phyloP scores from a whole-genome alignment of 1,284 basidiomycete genomes.

The Rhodofomes roseus region DNA sequence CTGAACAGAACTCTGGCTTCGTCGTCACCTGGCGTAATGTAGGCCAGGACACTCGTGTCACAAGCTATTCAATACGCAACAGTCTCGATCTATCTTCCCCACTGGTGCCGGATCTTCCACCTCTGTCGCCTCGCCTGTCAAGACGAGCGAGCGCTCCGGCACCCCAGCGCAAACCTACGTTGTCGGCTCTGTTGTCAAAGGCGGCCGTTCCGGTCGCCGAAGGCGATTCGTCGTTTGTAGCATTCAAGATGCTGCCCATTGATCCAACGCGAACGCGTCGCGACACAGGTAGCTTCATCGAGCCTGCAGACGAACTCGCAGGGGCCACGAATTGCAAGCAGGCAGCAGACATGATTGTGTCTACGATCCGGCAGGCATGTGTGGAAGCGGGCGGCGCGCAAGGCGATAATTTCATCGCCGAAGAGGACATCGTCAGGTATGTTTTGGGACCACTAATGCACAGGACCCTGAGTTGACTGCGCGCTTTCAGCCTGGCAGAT shows the following conservation, averaged over 20 bases:
- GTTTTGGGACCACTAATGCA: constrained; percentile 22
- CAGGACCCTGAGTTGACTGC: constrained; percentile 7
- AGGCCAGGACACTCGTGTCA: constrained; percentile 64
- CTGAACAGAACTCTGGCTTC: constrained; percentile 85
- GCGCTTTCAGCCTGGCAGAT: constrained; percentile 58
- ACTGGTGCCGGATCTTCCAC: background rate
- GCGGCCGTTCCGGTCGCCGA: constrained; percentile 29
- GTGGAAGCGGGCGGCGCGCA: constrained; percentile 51
- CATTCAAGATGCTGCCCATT: constrained; percentile 74
- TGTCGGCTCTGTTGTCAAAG: constrained; percentile 32
- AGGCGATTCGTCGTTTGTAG: constrained; percentile 48
- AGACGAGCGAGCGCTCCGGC: constrained; percentile 2
- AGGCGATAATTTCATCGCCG: constrained; percentile 45
- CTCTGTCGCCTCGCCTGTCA: constrained; percentile 5
- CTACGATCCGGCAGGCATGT: constrained; percentile 66
- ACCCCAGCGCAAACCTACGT: constrained; percentile 18
- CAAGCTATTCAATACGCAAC: constrained; percentile 84
- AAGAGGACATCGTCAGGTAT: constrained; percentile 80
- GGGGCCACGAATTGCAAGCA: constrained; percentile 70
- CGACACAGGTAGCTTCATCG: constrained; percentile 50
- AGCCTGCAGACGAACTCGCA: constrained; percentile 57
- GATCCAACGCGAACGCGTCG: constrained; percentile 56
- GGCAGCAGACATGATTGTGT: constrained; percentile 72
- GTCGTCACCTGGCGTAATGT: constrained; percentile 67
- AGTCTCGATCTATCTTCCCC: constrained; percentile 35